Conservation (phyloP, 2,329 filamentous ascomycete species). For the Trichoderma gracile region DNA sequence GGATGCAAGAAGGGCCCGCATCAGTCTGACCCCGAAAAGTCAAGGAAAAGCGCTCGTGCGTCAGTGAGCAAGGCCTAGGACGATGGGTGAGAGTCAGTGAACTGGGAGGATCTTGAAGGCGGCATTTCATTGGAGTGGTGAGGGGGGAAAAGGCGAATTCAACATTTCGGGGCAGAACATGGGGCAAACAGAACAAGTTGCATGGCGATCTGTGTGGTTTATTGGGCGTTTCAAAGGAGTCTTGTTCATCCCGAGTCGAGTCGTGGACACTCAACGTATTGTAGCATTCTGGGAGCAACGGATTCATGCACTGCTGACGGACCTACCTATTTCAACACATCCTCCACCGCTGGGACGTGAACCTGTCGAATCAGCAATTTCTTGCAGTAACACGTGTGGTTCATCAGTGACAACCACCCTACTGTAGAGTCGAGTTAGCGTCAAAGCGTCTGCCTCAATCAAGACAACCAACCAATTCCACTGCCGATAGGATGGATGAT, state of each 20-base stretch:
- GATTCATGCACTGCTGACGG: background rate
- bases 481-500: constrained; percentile 7
- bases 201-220: no score
- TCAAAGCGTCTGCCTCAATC: no score
- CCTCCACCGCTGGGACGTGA: background rate
- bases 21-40: constrained; percentile 5
- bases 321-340: background rate
- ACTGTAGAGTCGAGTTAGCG: background rate
- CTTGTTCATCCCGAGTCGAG: no score
- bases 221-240: no score
- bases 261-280: no score
- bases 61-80: background rate
- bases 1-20: constrained; percentile 8
- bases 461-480: background rate
- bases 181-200: no score
- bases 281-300: background rate
- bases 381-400: background rate
- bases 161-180: background rate
- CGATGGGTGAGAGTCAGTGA: background rate
- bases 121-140: background rate
- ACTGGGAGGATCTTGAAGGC: background rate
- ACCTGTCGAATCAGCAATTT: background rate
- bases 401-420: constrained; percentile 6
- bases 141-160: background rate
- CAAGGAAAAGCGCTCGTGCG: background rate